phyloP scores from a whole-genome alignment of 331 rosid species.

The Quercus phellos region DNA sequence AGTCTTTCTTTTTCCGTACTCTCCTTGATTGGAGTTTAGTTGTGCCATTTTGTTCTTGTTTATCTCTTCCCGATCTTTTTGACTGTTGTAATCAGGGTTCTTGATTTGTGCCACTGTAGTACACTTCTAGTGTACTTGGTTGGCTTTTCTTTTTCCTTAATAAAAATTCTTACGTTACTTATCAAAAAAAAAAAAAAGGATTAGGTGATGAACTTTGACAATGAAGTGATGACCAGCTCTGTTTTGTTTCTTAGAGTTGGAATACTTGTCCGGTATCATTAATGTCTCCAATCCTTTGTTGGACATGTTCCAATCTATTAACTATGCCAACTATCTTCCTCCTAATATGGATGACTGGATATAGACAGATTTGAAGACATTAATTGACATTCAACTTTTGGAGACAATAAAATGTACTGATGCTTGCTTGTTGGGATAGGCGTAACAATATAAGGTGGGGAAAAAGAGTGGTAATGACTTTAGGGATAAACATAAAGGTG shows the following conservation, averaged over 20 bases:
- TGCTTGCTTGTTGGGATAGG: background rate
- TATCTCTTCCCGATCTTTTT: too few species aligned
- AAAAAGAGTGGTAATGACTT: background rate
- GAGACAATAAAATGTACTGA: background rate
- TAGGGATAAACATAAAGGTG: background rate
- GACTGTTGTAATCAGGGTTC: too few species aligned
- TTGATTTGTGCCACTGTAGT: too few species aligned
- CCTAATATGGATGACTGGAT: background rate
- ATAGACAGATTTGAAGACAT: background rate
- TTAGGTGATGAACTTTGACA: conserved; percentile 5
- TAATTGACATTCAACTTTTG: background rate
- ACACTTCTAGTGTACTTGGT: too few species aligned
- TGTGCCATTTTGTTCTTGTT: too few species aligned
- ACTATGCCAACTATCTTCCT: background rate
- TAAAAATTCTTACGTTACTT: too few species aligned
- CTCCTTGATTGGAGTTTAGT: too few species aligned
- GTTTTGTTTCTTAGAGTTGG: background rate
- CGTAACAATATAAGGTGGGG: background rate
- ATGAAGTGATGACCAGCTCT: background rate
- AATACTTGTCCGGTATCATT: background rate
- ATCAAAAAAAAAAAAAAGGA: background rate
- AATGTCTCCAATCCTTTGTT: background rate
- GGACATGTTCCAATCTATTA: background rate
- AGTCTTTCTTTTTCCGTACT: too few species aligned
- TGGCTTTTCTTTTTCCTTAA: too few species aligned